Percentiles rank a stretch among this genome's conserved stretches.
These are phyloP conservation scores for Linum tenue DNA, from an alignment of 345 rosid species.

Conservation along the genomic window DNA sequence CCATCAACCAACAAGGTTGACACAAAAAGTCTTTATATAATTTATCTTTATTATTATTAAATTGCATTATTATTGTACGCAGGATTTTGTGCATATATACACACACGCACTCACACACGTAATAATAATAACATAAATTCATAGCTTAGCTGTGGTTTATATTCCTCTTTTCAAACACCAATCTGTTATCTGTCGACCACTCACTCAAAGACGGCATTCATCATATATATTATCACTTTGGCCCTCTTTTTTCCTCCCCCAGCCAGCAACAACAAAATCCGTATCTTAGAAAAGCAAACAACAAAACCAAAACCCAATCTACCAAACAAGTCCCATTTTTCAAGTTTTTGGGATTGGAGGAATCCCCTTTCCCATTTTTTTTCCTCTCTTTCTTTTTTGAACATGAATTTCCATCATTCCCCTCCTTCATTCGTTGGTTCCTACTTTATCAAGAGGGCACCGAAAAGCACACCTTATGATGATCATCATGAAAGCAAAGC, in stretches of 20 bases:
- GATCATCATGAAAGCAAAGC: neutral
- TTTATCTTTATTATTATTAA: too few species aligned
- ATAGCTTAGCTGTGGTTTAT: too few species aligned
- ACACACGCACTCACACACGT: too few species aligned
- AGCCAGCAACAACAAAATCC: neutral
- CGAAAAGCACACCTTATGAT: constrained; percentile 1
- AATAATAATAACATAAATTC: too few species aligned
- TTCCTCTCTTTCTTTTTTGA: neutral
- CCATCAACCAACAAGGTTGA: too few species aligned
- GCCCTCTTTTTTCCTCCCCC: neutral
- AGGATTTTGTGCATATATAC: too few species aligned
- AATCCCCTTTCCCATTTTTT: neutral
- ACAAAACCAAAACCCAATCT: neutral
- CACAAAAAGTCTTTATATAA: too few species aligned
- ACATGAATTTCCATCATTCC: neutral
- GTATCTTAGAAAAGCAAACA: neutral
- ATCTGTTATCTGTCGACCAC: neutral
- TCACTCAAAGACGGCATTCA: constrained; percentile 1
- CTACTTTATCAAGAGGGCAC: neutral
- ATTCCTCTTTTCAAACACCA: too few species aligned
- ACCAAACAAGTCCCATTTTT: neutral
- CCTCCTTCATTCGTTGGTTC: neutral
- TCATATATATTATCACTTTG: neutral
- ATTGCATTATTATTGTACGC: too few species aligned
- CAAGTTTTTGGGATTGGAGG: constrained; percentile 5